Evolutionary conservation across 129 eudicot species (phyloP).

Genomic region (Arctium minus): DNA sequence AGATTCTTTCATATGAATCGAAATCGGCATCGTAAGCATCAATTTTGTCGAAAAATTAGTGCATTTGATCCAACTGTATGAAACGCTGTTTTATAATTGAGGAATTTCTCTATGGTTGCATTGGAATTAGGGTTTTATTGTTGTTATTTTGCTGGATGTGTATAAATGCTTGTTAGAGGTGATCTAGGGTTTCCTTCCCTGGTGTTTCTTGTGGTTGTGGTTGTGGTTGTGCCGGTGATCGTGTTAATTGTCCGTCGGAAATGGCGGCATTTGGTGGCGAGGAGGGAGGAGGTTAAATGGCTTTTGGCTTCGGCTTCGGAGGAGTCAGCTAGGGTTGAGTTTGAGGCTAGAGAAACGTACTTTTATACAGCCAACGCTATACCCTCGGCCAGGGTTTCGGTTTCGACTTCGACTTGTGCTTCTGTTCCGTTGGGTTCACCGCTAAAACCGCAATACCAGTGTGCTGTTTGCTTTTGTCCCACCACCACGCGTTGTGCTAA

Average conservation of each 20-base stretch:
- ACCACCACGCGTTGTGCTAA: slow-evolving; percentile 61
- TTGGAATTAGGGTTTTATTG: slow-evolving; percentile 34
- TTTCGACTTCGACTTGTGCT: neutral
- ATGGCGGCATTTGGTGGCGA: slow-evolving; percentile 58
- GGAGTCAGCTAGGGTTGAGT: slow-evolving; percentile 65
- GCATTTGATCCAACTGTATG: slow-evolving; percentile 12
- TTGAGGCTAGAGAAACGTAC: slow-evolving; percentile 39
- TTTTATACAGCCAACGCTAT: slow-evolving; percentile 1
- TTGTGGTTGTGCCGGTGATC: slow-evolving; percentile 39
- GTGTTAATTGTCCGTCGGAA: slow-evolving; percentile 47
- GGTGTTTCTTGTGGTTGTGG: slow-evolving; percentile 33
- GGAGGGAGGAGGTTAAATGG: slow-evolving; percentile 71
- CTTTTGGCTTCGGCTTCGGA: slow-evolving; percentile 59
- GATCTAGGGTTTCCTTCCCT: slow-evolving; percentile 63
- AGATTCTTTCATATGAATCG: slow-evolving; percentile 10
- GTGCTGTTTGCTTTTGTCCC: slow-evolving; percentile 59
- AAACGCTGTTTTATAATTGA: neutral
- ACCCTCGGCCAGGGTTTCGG: slow-evolving; percentile 13
- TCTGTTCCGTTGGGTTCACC: slow-evolving; percentile 11
- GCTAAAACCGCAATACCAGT: slow-evolving; percentile 29
- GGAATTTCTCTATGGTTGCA: slow-evolving; percentile 11
- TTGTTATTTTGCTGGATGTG: slow-evolving; percentile 31
- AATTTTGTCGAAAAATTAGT: neutral
- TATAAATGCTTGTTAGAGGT: slow-evolving; percentile 63
- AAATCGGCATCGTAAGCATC: slow-evolving; percentile 25